Percentiles rank a stretch among this genome's conserved stretches.
These are phyloP conservation scores for Xerocomellus amylosporus DNA, from an alignment of 768 basidiomycete genomes.

Conservation along the genomic window DNA sequence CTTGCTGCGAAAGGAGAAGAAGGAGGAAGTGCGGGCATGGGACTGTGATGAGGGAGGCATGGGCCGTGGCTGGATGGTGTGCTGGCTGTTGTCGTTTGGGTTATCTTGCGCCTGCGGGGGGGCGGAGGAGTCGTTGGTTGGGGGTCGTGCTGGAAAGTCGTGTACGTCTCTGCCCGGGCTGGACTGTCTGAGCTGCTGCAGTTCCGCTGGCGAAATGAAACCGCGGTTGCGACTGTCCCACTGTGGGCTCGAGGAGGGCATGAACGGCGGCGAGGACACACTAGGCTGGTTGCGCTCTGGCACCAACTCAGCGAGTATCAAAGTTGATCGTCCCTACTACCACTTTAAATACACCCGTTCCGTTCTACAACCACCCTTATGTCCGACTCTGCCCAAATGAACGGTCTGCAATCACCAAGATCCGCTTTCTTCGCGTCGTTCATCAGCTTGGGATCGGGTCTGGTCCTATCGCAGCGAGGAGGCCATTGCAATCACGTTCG, in stretches of 20 bases:
- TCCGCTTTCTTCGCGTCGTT: too few species aligned
- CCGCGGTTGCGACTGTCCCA: conserved; percentile 36
- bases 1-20: conserved; percentile 59
- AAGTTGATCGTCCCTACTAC: conserved; percentile 6
- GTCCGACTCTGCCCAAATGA: too few species aligned
- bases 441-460: background rate
- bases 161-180: conserved; percentile 34
- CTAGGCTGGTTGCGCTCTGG: background rate
- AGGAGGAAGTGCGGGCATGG: conserved; percentile 59
- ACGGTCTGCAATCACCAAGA: too few species aligned
- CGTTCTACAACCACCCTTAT: background rate
- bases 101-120: conserved; percentile 16
- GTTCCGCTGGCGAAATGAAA: conserved; percentile 33
- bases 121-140: conserved; percentile 11
- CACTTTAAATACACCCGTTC: background rate
- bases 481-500: too few species aligned
- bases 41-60: conserved; percentile 36
- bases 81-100: conserved; percentile 15
- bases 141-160: conserved; percentile 33
- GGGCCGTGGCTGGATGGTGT: conserved; percentile 24
- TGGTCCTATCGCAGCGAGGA: too few species aligned
- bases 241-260: conserved; percentile 32
- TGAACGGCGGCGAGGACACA: conserved; percentile 20
- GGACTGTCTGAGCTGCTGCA: conserved; percentile 34
- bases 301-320: background rate